Evolutionary conservation across 2,329 filamentous ascomycete species (phyloP).

Genomic region (Cytospora schulzeri): DNA sequence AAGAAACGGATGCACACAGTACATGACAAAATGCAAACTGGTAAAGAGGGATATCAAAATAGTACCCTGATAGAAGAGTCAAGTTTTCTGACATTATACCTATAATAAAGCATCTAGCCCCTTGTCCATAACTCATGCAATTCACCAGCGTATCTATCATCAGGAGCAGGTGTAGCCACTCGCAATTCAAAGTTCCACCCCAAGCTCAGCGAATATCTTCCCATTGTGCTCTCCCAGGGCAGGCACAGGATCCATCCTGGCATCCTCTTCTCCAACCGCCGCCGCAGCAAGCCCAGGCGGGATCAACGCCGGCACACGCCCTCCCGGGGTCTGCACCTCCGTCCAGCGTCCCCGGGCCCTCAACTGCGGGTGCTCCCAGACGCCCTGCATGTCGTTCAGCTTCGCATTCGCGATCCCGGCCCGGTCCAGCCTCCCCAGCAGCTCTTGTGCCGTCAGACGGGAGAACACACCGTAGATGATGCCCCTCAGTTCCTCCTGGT

Average conservation of each 20-base stretch:
- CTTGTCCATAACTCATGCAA: neutral
- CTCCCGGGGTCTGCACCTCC: constrained; percentile 49
- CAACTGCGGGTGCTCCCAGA: constrained; percentile 58
- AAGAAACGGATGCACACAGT: too few species aligned
- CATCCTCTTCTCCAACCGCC: too few species aligned
- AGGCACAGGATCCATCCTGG: constrained; percentile 49
- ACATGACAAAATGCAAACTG: too few species aligned
- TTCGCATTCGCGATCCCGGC: constrained; percentile 57
- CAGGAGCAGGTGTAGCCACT: neutral
- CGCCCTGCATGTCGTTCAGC: constrained; percentile 55
- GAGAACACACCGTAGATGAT: constrained; percentile 50
- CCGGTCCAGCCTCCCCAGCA: constrained; percentile 46
- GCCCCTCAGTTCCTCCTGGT: constrained; percentile 46
- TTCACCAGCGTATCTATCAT: neutral
- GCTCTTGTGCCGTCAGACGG: constrained; percentile 41
- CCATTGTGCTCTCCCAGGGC: constrained; percentile 53
- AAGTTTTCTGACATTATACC: too few species aligned
- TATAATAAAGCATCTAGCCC: too few species aligned
- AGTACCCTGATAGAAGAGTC: too few species aligned
- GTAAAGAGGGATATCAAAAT: too few species aligned
- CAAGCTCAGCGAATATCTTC: constrained; percentile 48
- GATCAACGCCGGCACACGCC: constrained; percentile 50
- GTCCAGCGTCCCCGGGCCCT: constrained; percentile 53
- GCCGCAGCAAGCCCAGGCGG: constrained; percentile 46
- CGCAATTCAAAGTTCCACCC: constrained; percentile 31